A percentile compares a stretch with the other conserved stretches of the same genome.
These are phyloP conservation scores for Fusarium stilboides DNA, from an alignment of 2,329 filamentous ascomycete genomes.

Conservation along the genomic window DNA sequence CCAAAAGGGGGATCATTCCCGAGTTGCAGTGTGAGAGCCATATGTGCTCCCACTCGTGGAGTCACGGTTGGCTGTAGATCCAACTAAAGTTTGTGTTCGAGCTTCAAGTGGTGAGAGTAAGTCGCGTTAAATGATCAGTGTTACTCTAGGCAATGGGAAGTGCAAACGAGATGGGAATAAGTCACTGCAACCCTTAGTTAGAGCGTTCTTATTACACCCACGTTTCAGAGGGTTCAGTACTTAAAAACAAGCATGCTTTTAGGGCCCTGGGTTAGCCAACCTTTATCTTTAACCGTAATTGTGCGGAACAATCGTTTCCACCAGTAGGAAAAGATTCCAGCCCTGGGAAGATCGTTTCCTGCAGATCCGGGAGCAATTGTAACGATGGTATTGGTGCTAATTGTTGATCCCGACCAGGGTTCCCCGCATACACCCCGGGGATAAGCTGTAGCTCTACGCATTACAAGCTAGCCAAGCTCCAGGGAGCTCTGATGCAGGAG, in stretches of 20 bases:
- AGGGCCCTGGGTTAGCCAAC: neutral
- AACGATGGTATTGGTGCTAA: slow-evolving; percentile 41
- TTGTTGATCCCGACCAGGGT: slow-evolving; percentile 31
- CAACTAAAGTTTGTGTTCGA: too few species aligned
- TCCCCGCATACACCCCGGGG: slow-evolving; percentile 32
- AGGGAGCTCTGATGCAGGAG: slow-evolving; percentile 1
- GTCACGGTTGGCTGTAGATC: too few species aligned
- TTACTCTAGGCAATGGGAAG: too few species aligned
- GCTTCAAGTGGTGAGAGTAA: too few species aligned
- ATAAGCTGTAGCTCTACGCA: slow-evolving; percentile 3
- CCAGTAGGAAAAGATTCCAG: neutral
- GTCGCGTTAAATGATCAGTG: too few species aligned
- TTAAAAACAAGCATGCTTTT: too few species aligned
- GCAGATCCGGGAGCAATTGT: neutral
- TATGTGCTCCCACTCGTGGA: too few species aligned
- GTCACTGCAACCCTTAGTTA: too few species aligned
- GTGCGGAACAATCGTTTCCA: slow-evolving; percentile 4
- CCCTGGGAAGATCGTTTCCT: neutral
- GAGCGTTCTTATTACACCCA: too few species aligned
- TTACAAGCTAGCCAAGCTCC: slow-evolving; percentile 12
- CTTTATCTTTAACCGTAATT: slow-evolving; percentile 32
- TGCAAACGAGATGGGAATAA: too few species aligned
- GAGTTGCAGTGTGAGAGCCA: neutral
- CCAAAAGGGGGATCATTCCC: too few species aligned
- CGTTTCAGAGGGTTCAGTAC: too few species aligned